Conservation (phyloP, 257 asterid genomes). For the Solanum lignicaule region DNA sequence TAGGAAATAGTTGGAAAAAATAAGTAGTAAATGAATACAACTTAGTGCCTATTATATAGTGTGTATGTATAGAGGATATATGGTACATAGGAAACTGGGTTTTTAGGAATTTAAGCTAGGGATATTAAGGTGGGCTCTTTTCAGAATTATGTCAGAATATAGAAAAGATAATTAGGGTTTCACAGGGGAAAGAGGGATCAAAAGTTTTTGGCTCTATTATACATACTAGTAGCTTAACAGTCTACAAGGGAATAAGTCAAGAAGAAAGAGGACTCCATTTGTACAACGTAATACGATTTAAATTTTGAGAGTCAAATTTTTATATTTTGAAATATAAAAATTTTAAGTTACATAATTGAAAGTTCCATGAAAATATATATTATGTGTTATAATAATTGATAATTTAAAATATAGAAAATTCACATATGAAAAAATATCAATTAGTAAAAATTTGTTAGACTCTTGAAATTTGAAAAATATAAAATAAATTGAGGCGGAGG, state of each 20-base stretch:
- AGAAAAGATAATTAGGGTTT: slow-evolving; percentile 15
- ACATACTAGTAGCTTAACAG: not conserved
- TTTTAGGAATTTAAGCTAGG: slow-evolving; percentile 5
- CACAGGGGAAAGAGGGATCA: not conserved
- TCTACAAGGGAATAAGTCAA: slow-evolving; percentile 3
- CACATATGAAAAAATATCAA: not conserved
- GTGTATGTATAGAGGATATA: not conserved
- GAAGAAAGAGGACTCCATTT: not conserved
- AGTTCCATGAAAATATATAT: not conserved
- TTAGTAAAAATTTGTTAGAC: too few relatives aligned
- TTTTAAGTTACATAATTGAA: too few relatives aligned
- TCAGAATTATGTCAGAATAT: not conserved
- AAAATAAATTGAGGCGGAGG: too few relatives aligned
- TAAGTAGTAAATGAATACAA: not conserved
- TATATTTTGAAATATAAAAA: not conserved
- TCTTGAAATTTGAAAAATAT: too few relatives aligned
- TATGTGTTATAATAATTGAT: not conserved
- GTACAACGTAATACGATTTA: rapidly evolving
- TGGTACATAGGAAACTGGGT: not conserved
- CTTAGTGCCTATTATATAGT: not conserved
- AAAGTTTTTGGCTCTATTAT: slow-evolving; percentile 23
- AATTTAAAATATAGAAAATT: too few relatives aligned
- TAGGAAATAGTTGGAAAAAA: slow-evolving; percentile 1
- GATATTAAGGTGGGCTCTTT: slow-evolving; percentile 1
- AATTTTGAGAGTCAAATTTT: not conserved